Evolutionary conservation across 148 eudicot genomes (phyloP).

Genomic region (Dysphania ambrosioides): DNA sequence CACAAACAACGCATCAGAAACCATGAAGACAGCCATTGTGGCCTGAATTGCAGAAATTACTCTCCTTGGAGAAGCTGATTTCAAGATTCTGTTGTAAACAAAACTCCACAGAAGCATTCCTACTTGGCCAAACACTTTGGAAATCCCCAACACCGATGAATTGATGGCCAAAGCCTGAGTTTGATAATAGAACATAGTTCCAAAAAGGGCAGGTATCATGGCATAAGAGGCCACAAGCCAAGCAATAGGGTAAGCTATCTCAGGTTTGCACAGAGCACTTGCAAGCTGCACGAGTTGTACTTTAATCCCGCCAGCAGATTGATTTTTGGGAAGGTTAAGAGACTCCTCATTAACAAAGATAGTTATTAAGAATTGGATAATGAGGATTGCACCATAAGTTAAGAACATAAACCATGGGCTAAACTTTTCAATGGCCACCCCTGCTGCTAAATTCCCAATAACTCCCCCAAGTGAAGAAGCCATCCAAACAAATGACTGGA

Average conservation of each 20-base stretch:
- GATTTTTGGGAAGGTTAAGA: constrained; percentile 59
- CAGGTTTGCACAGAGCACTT: constrained; percentile 54
- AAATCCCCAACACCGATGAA: constrained; percentile 70
- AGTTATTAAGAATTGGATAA: constrained; percentile 53
- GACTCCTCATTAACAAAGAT: constrained; percentile 49
- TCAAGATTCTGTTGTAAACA: constrained; percentile 50
- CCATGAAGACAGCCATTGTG: constrained; percentile 63
- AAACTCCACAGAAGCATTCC: constrained; percentile 82
- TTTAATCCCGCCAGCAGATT: constrained; percentile 44
- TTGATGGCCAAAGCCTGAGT: constrained; percentile 64
- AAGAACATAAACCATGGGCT: constrained; percentile 57
- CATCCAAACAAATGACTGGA: constrained; percentile 95
- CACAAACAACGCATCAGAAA: constrained; percentile 77
- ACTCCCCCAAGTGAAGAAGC: constrained; percentile 78
- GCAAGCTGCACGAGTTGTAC: constrained; percentile 58
- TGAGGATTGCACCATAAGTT: constrained; percentile 45
- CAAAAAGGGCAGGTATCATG: constrained; percentile 64
- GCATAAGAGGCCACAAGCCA: constrained; percentile 89
- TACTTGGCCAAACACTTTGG: constrained; percentile 89
- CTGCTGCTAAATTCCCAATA: constrained; percentile 70
- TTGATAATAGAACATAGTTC: constrained; percentile 92
- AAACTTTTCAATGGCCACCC: constrained; percentile 48
- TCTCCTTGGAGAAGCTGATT: constrained; percentile 61
- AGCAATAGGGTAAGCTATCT: constrained; percentile 56
- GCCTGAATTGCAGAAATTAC: constrained; percentile 61